Percentiles rank a stretch among this genome's conserved stretches.
Conservation (phyloP, 108 stramenopile genomes). For the Skeletonema marinoi region DNA sequence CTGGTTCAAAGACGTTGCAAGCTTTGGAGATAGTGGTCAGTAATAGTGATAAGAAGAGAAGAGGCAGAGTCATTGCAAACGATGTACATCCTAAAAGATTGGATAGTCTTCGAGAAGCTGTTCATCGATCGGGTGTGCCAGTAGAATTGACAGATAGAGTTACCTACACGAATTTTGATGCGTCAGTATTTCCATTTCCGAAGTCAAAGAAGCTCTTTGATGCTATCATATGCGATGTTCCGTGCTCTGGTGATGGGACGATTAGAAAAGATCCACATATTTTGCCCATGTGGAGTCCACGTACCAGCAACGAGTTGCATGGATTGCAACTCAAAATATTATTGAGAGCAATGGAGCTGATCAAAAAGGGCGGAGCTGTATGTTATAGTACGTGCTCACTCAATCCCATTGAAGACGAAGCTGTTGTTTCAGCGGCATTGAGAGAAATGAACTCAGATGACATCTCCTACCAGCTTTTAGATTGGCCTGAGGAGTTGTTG, state of each 20-base stretch:
- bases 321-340: slow-evolving; percentile 77
- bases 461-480: slow-evolving; percentile 41
- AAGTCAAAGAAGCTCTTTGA: slow-evolving; percentile 54
- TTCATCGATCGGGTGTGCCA: slow-evolving; percentile 65
- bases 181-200: slow-evolving; percentile 42
- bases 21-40: slow-evolving; percentile 61
- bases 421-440: slow-evolving; percentile 84
- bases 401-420: slow-evolving; percentile 94
- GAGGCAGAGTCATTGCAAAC: slow-evolving; percentile 74
- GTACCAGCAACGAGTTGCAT: slow-evolving; percentile 65
- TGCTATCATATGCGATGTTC: slow-evolving; percentile 84
- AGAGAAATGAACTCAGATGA: not conserved
- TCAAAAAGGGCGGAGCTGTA: slow-evolving; percentile 74
- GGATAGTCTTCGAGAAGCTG: slow-evolving; percentile 61
- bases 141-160: slow-evolving; percentile 30
- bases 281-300: slow-evolving; percentile 75
- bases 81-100: slow-evolving; percentile 78
- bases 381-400: slow-evolving; percentile 88
- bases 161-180: slow-evolving; percentile 56
- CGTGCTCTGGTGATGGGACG: slow-evolving; percentile 91
- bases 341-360: slow-evolving; percentile 60
- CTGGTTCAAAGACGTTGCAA: slow-evolving; percentile 89
- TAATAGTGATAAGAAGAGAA: slow-evolving; percentile 3
- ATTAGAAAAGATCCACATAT: slow-evolving; percentile 82
- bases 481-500: slow-evolving; percentile 46